phyloP scores from a whole-genome alignment of 192 early-diverging fungal species.

The Coemansia sp. region DNA sequence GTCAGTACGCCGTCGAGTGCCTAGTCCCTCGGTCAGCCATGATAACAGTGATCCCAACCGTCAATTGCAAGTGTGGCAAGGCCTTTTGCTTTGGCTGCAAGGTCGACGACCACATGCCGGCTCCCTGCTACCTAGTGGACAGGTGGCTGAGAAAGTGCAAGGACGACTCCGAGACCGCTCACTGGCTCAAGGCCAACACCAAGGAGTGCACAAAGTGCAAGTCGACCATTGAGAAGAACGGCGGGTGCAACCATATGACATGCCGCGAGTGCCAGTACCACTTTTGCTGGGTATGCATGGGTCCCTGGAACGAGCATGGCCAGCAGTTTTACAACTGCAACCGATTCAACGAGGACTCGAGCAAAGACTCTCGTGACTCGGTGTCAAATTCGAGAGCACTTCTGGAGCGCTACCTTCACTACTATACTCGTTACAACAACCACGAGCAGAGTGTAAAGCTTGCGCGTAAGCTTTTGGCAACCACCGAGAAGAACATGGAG shows the following conservation, averaged over 20 bases:
- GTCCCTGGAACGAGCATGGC: constrained; percentile 96
- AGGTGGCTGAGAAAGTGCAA: constrained; percentile 94
- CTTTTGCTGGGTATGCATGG: constrained; percentile 99
- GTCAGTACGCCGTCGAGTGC: constrained; percentile 94
- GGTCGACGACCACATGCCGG: constrained; percentile 81
- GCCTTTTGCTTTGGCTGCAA: constrained; percentile 95
- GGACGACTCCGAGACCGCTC: constrained; percentile 97
- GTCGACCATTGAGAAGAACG: constrained; percentile 98
- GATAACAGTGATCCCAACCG: constrained; percentile 79
- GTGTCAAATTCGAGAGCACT: constrained; percentile 85
- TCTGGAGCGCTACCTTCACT: constrained; percentile 95
- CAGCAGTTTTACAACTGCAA: constrained; percentile 98
- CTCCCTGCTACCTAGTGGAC: constrained; percentile 80
- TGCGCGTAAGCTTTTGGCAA: constrained; percentile 69
- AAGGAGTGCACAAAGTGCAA: constrained; percentile 96
- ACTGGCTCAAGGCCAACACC: constrained; percentile 94
- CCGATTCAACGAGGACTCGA: constrained; percentile 90
- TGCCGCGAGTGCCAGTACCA: constrained; percentile 97
- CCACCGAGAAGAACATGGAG: constrained; percentile 74
- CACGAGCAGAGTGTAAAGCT: constrained; percentile 94
- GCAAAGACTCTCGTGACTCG: constrained; percentile 33
- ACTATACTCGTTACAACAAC: constrained; percentile 97
- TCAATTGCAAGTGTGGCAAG: constrained; percentile 78
- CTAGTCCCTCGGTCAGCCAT: constrained; percentile 71
- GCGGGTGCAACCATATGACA: constrained; percentile 99